phyloP scores from a whole-genome alignment of 2,329 filamentous ascomycete genomes.

The Sordariomycetes sp. region DNA sequence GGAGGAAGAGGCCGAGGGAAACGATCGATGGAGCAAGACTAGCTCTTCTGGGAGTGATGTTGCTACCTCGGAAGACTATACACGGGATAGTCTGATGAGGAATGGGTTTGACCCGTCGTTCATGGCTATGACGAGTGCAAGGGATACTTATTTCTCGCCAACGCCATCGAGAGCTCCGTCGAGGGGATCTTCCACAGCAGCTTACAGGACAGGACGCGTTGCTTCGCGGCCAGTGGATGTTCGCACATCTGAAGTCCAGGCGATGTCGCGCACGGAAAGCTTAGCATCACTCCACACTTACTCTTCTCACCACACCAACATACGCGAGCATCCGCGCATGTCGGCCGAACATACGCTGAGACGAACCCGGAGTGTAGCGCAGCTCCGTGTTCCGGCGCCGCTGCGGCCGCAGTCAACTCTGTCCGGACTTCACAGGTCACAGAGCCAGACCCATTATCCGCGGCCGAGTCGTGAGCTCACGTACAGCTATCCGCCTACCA shows the following conservation, averaged over 20 bases:
- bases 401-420: conserved; percentile 22
- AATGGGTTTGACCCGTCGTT: conserved; percentile 4
- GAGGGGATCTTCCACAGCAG: neutral
- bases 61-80: neutral
- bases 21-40: neutral
- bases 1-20: neutral
- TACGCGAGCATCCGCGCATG: conserved; percentile 3
- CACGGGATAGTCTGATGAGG: conserved; percentile 1
- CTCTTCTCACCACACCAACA: conserved; percentile 5
- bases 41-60: conserved; percentile 1
- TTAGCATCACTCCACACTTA: conserved; percentile 3
- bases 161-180: conserved; percentile 2
- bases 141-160: conserved; percentile 3
- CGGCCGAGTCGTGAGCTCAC: conserved; percentile 10
- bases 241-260: neutral
- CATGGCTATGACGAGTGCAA: conserved; percentile 2
- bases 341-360: conserved; percentile 26
- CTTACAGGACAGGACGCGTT: neutral
- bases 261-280: conserved; percentile 3
- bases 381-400: conserved; percentile 10
- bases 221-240: neutral
- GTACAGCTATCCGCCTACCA: conserved; percentile 9
- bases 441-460: conserved; percentile 8
- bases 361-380: conserved; percentile 19
- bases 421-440: conserved; percentile 9